A percentile compares a stretch with the other conserved stretches of the same genome.
Conservation (phyloP, 306 rosid species). For the Lathyrus oleraceus region DNA sequence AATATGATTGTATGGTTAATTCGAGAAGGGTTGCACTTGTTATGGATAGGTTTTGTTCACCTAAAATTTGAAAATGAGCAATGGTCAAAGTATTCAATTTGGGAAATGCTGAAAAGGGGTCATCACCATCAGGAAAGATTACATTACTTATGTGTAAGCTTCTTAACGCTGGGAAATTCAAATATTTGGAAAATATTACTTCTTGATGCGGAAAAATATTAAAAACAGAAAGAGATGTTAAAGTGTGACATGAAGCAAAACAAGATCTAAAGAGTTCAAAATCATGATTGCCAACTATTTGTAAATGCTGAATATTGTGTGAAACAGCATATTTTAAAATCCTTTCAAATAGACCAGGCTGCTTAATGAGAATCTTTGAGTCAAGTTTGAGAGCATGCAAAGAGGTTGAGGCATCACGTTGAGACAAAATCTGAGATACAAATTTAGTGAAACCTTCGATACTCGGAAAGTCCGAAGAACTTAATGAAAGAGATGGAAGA, state of each 20-base stretch:
- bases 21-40: neutral
- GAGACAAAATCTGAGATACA: neutral
- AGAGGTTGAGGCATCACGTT: neutral
- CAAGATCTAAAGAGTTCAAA: too few species aligned
- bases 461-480: fast-evolving
- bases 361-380: neutral
- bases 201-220: too few species aligned
- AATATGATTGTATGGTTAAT: neutral
- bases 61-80: neutral
- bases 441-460: neutral
- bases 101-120: neutral
- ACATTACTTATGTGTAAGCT: neutral
- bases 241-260: too few species aligned
- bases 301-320: too few species aligned
- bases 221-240: too few species aligned
- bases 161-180: neutral
- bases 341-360: neutral
- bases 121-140: neutral
- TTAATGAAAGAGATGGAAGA: neutral
- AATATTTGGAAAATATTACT: too few species aligned
- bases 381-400: neutral
- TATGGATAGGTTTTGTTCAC: neutral
- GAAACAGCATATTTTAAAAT: too few species aligned
- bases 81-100: neutral
- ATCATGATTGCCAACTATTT: too few species aligned